Evolutionary conservation across 140 eudicot genomes (phyloP).

Genomic region (Oenanthe javanica): DNA sequence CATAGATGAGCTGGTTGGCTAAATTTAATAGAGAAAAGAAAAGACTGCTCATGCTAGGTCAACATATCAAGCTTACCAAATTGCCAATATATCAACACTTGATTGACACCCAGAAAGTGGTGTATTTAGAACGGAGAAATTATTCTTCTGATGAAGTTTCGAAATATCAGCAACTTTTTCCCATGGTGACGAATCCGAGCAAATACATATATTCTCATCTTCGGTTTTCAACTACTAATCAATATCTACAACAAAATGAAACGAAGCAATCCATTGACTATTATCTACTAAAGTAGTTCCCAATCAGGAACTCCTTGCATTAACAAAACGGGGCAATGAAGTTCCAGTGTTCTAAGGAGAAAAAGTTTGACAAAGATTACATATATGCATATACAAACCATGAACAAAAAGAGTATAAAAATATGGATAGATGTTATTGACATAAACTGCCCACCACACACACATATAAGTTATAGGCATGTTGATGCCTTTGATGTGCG

Average conservation of each 20-base stretch:
- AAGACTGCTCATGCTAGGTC: too few species aligned
- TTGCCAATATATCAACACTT: too few species aligned
- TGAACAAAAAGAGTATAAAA: not conserved
- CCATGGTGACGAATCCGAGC: not conserved
- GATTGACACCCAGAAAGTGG: not conserved
- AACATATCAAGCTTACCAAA: too few species aligned
- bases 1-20: too few species aligned
- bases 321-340: conserved; percentile 3
- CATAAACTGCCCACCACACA: not conserved
- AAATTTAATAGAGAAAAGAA: too few species aligned
- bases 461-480: conserved; percentile 29
- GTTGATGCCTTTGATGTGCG: conserved; percentile 94
- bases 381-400: not conserved
- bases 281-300: not conserved
- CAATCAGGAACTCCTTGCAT: not conserved
- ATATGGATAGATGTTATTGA: not conserved
- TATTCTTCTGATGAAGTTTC: not conserved
- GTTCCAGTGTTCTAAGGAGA: not conserved
- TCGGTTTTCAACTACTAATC: not conserved
- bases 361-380: not conserved
- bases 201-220: not conserved
- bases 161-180: not conserved
- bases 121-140: not conserved
- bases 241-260: not conserved
- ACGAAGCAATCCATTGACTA: not conserved